A percentile compares a stretch with the other conserved stretches of the same genome.
These are phyloP conservation scores for Phyllosticta citribraziliensis DNA, from an alignment of 2,329 filamentous ascomycete species.

Conservation along the genomic window DNA sequence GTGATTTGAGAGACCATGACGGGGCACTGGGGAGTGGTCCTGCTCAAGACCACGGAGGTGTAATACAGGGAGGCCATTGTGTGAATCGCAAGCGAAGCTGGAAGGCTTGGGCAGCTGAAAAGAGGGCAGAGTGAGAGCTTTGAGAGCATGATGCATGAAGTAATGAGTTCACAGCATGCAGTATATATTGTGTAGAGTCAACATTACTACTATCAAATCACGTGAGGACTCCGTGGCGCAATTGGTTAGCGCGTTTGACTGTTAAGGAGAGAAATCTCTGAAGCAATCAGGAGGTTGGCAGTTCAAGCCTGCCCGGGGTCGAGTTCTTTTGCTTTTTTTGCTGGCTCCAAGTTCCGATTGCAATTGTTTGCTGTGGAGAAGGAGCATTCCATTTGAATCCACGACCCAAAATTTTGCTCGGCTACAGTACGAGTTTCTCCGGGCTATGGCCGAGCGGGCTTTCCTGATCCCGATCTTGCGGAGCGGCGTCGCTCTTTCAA, in stretches of 20 bases:
- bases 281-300: constrained; percentile 7
- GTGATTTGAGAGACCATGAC: not conserved
- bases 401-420: not conserved
- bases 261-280: not conserved
- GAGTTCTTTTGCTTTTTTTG: not conserved
- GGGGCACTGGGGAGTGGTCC: not conserved
- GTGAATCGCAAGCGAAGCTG: no score
- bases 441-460: not conserved
- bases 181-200: not conserved
- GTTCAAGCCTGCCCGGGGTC: constrained; percentile 7
- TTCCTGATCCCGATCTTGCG: not conserved
- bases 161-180: not conserved
- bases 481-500: not conserved
- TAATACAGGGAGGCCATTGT: no score
- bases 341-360: not conserved
- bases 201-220: not conserved
- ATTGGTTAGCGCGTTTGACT: not conserved
- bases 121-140: not conserved
- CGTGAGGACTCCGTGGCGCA: not conserved
- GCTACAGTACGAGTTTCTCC: not conserved
- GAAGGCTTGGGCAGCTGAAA: not conserved
- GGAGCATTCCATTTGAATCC: not conserved
- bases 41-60: not conserved
- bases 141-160: not conserved
- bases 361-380: not conserved